Percentiles rank a stretch among this genome's conserved stretches.
Evolutionary conservation across 148 eudicot genomes (phyloP).

Genomic region (Camellia lanceoleosa): DNA sequence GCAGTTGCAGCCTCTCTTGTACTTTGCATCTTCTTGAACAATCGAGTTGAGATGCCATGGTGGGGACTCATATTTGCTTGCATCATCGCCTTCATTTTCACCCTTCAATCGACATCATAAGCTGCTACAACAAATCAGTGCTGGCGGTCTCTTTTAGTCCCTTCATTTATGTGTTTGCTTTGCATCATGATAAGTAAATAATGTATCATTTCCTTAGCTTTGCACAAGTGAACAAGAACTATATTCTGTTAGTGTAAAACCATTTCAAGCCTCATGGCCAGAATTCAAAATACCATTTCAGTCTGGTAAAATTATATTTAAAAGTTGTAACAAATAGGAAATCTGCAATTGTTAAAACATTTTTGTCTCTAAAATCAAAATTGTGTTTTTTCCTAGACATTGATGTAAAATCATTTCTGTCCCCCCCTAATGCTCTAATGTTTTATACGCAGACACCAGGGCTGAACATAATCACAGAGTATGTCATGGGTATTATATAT

Average conservation of each 20-base stretch:
- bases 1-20: slow-evolving; percentile 50
- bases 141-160: slow-evolving; percentile 1
- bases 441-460: slow-evolving; percentile 85
- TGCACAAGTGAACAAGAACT: no score
- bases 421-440: slow-evolving; percentile 11
- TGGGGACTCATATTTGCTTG: slow-evolving; percentile 42
- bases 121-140: slow-evolving; percentile 96
- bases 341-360: no score
- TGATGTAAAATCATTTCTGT: no score
- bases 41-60: slow-evolving; percentile 92
- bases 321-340: no score
- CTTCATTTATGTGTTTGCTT: background rate
- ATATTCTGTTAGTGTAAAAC: no score
- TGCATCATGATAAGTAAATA: background rate
- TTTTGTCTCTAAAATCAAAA: no score
- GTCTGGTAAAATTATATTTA: no score
- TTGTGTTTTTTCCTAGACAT: no score
- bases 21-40: slow-evolving; percentile 66
- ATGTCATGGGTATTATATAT: slow-evolving; percentile 81
- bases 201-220: background rate
- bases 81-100: slow-evolving; percentile 44
- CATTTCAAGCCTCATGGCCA: background rate
- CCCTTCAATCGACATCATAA: slow-evolving; percentile 93
- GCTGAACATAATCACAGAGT: slow-evolving; percentile 89
- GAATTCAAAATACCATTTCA: background rate